These are phyloP conservation scores for Anisodus tanguticus DNA, from an alignment of 257 asterid species.

Conservation along the genomic window DNA sequence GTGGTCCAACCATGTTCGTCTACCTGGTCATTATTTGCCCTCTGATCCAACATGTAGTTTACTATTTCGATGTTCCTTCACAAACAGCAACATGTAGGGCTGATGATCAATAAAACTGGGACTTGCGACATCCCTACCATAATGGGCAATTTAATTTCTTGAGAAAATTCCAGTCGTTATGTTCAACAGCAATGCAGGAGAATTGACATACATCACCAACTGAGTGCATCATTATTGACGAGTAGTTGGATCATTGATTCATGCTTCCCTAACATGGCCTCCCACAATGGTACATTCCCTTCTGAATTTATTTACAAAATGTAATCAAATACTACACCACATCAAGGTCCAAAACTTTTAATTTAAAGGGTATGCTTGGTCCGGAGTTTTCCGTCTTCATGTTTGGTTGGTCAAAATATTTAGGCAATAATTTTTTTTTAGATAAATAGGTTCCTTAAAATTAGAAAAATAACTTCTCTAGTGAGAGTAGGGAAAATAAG, in stretches of 20 bases:
- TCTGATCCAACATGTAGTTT: conserved; percentile 51
- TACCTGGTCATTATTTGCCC: conserved; percentile 42
- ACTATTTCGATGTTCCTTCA: conserved; percentile 56
- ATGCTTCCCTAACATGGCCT: conserved; percentile 54
- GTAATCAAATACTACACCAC: no score
- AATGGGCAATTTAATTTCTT: conserved; percentile 38
- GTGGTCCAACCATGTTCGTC: conserved; percentile 58
- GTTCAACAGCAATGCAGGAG: conserved; percentile 54
- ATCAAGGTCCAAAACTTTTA: no score
- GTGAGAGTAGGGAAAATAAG: no score
- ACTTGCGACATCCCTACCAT: conserved; percentile 51
- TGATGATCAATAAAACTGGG: conserved; percentile 39
- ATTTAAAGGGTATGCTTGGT: no score
- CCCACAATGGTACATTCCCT: conserved; percentile 76
- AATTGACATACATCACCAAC: conserved; percentile 47
- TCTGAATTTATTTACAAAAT: conserved; percentile 46
- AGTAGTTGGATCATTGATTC: conserved; percentile 43
- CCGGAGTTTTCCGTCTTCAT: no score
- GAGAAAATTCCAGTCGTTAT: no score
- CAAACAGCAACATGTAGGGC: conserved; percentile 59
- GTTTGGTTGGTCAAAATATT: no score
- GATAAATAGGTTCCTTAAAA: no score
- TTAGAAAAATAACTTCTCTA: no score
- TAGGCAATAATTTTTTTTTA: no score
- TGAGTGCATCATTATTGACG: conserved; percentile 52